Conservation (phyloP, 805 yeast species). For the Cyberlindnera mrakii region DNA sequence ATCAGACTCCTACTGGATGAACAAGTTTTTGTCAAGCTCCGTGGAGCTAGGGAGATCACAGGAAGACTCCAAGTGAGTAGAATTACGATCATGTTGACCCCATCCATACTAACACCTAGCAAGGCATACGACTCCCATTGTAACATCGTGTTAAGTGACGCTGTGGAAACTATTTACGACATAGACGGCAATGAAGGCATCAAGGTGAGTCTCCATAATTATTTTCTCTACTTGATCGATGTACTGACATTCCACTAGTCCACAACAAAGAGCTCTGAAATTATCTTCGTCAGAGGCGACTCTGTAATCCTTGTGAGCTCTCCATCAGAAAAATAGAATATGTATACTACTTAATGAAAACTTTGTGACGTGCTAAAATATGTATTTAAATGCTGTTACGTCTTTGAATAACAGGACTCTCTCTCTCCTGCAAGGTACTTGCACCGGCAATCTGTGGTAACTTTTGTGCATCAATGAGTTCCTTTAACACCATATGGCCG, state of each 20-base stretch:
- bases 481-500: conserved; percentile 52
- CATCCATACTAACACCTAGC: conserved; percentile 4
- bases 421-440: conserved; percentile 26
- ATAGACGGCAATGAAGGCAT: conserved; percentile 35
- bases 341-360: not conserved
- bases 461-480: conserved; percentile 44
- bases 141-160: conserved; percentile 91
- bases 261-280: conserved; percentile 57
- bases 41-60: conserved; percentile 89
- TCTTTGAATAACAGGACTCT: conserved; percentile 34
- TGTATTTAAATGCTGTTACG: conserved; percentile 54
- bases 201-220: not conserved
- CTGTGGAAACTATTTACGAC: conserved; percentile 72
- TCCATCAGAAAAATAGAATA: not conserved
- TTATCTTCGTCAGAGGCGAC: conserved; percentile 98
- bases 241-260: not conserved
- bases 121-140: conserved; percentile 93
- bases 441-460: conserved; percentile 61
- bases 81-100: not conserved
- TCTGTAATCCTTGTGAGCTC: conserved; percentile 72
- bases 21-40: conserved; percentile 74
- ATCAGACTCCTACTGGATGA: conserved; percentile 85
- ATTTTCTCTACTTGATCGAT: not conserved
- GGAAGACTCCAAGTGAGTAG: conserved; percentile 75
- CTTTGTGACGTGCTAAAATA: not conserved